Evolutionary conservation across 495 filamentous ascomycete species (phyloP).

Genomic region (Penicillium bialowiezense): DNA sequence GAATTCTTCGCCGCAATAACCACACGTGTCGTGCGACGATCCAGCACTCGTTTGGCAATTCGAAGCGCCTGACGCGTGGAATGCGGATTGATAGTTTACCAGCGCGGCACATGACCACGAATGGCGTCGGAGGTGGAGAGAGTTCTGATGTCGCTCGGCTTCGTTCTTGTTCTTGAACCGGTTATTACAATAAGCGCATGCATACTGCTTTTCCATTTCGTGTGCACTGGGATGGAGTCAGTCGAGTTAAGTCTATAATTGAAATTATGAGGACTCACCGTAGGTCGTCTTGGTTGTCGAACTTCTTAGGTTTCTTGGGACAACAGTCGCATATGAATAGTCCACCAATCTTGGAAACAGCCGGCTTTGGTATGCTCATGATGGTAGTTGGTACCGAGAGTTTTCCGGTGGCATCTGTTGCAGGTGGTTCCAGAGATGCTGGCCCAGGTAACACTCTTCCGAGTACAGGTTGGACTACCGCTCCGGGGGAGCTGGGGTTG

Average conservation of each 20-base stretch:
- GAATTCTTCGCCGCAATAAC: conserved; percentile 96
- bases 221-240: conserved; percentile 53
- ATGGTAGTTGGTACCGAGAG: conserved; percentile 36
- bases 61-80: conserved; percentile 66
- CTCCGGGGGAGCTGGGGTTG: conserved; percentile 57
- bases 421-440: conserved; percentile 29
- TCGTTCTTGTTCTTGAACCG: conserved; percentile 99
- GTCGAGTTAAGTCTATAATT: neutral
- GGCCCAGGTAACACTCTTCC: conserved; percentile 15
- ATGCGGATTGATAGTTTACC: conserved; percentile 71
- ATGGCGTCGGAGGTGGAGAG: conserved; percentile 89
- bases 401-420: conserved; percentile 36
- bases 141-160: conserved; percentile 96
- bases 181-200: conserved; percentile 87
- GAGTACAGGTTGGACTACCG: conserved; percentile 31
- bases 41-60: conserved; percentile 35
- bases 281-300: conserved; percentile 81
- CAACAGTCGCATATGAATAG: conserved; percentile 92
- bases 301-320: conserved; percentile 98
- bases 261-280: conserved; percentile 58
- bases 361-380: conserved; percentile 28
- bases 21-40: conserved; percentile 70
- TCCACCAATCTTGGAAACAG: conserved; percentile 36
- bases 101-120: conserved; percentile 96
- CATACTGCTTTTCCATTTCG: conserved; percentile 94